Evolutionary conservation across 352 stramenopile genomes (phyloP).

Genomic region (Globisporangium middletonii): DNA sequence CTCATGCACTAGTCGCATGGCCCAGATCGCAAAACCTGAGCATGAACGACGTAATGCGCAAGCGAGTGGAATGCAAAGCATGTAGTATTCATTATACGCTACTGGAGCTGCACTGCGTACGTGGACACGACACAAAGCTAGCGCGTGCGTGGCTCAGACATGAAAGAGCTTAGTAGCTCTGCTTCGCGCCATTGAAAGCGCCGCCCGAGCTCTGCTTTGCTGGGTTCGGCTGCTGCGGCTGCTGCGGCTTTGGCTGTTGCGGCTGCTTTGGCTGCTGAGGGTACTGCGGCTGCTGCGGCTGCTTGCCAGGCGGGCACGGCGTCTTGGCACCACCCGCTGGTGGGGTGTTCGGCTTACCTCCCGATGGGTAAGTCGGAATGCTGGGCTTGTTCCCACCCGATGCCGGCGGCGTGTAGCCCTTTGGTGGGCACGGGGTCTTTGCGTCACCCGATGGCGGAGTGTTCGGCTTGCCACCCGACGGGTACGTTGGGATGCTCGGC

Average conservation of each 20-base stretch:
- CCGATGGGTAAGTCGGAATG: neutral
- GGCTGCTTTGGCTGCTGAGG: neutral
- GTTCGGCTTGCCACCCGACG: slow-evolving; percentile 1
- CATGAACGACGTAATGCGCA: no score
- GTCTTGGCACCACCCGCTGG: slow-evolving; percentile 5
- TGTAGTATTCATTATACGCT: slow-evolving; percentile 4
- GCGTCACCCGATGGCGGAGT: neutral
- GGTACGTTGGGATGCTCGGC: slow-evolving; percentile 2
- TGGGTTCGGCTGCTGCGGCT: neutral
- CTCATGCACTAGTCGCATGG: no score
- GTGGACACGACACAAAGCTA: neutral
- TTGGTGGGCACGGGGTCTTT: neutral
- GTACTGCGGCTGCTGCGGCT: slow-evolving; percentile 1
- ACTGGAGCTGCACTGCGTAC: neutral
- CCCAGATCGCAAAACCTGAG: no score
- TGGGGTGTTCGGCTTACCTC: slow-evolving; percentile 4
- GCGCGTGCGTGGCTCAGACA: neutral
- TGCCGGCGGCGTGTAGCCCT: neutral
- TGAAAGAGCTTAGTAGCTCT: slow-evolving; percentile 5
- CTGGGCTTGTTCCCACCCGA: neutral
- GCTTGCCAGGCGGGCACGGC: slow-evolving; percentile 5
- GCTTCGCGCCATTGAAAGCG: neutral
- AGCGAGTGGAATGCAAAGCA: neutral
- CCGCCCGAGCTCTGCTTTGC: no score
- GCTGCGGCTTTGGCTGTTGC: slow-evolving; percentile 1